Base-by-base conservation (phyloP, 1,284 basidiomycete genomes). In the Marasmius oreades region DNA sequence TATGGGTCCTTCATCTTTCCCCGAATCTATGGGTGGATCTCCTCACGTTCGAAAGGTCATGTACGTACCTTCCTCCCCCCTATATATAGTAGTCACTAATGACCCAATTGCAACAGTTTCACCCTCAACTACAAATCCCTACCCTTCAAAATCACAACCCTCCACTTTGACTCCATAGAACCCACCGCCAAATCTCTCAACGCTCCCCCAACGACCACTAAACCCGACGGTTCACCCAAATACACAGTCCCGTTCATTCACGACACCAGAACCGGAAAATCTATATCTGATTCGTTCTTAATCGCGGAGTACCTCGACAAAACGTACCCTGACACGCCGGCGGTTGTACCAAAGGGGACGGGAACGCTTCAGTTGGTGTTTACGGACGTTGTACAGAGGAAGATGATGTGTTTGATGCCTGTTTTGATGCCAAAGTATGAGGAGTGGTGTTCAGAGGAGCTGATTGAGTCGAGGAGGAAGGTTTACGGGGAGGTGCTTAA, bases 381-480 rank as follows among this genome's bases (percentile, higher is more conserved):
- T 12, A 23, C 24, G 28, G 47, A 48, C 10, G 28, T n/a, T 12
- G 43, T 57, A n/a, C 36, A 5, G 2, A 20, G 16, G 12, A 18
- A 36, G 18, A 16, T 55, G 42, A 26, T 26, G n/a, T 34, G 16
- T 16, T 39, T 57, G 37, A 33, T 37, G 23, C 34, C 47, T 7
- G 26, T 42, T 23, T 20, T 16, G 5, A 44, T 31, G 16, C 28
- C 26, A 12, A 10, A 23, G 22, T 24, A 20, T 70, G 5, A 7
- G 47, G 18, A 75, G 69, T 37, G 54, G 63, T 51, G 50, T 23
- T 12, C 72, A 69, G 61, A 45, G 44, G 24, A 45, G 20, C 5
- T n/a, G 44, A n/a, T 18, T 31, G 28, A 4, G 28, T 31, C 28
- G 5, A 4, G 28, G 28, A 10, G 5, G 5, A 31, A 31, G 28